Base-by-base conservation (phyloP, 192 early-diverging fungal species). In the Radiomyces spectabilis region DNA sequence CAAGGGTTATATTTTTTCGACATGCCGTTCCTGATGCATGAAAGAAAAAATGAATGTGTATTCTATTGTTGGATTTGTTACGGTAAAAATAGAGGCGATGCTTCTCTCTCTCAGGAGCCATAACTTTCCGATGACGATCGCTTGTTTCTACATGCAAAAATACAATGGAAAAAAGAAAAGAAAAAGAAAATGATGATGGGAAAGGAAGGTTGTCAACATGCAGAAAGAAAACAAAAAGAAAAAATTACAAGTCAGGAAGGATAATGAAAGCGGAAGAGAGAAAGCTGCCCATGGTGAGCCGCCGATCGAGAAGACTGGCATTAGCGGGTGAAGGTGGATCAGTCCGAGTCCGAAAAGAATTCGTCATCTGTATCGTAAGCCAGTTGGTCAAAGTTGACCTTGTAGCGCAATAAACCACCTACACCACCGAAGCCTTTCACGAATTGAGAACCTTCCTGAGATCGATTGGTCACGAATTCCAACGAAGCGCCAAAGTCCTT, bases 381-480 rank as follows among this genome's bases (percentile, higher is more conserved):
- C 34, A 85, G 69, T 67, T 78, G 72, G 9, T 80, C 62, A 40
- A 88, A 75, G 57, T 85, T 78, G 38, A 93, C 81, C 84, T 98
- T 93, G 82, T 94, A 98, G 60, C 95, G 39, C n/a, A 63, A 45
- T 27, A 63, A 31, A 38, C 61, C 61, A 45, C 61, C 97, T 60
- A 99, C 97, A 37, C 97, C 97, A 75, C 97, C 97, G 73, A 99
- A 99, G 21, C 97, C 97, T 64, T 88, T 91, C 53, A 96, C 92
- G 75, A 97, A 99, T 75, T 97, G 94, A 30, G 92, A 87, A 39
- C 94, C 95, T 73, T 97, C 95, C 56, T 88, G 89, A 31, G 94
- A 94, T 59, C 85, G 75, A 80, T 99, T 93, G 29, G 94, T 97
- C 42, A 99, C 83, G 72, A 94, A 95, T 73, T 99, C 97, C 10